Evolutionary conservation across 352 stramenopile species (phyloP).

Genomic region (Pythium apleroticum): DNA sequence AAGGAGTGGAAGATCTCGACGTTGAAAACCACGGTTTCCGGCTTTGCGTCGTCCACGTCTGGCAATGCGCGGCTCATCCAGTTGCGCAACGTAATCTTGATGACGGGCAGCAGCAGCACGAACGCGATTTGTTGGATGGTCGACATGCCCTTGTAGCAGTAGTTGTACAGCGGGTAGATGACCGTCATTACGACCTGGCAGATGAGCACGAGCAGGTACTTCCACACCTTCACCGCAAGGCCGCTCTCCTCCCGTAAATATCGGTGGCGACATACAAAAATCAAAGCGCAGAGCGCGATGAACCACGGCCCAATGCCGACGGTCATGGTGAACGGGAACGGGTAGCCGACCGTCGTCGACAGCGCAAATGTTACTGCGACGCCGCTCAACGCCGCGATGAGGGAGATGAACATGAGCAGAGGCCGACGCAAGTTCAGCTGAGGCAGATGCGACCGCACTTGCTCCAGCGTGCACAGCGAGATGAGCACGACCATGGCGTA

Average conservation of each 20-base stretch:
- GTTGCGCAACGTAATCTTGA: constrained; percentile 46
- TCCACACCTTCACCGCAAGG: background rate
- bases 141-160: constrained; percentile 17
- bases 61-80: constrained; percentile 30
- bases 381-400: background rate
- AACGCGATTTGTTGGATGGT: constrained; percentile 13
- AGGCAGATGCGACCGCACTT: background rate
- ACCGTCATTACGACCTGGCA: constrained; percentile 19
- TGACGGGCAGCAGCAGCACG: constrained; percentile 36
- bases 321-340: constrained; percentile 14
- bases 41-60: constrained; percentile 31
- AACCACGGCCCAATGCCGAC: constrained; percentile 5
- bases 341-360: constrained; percentile 10
- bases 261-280: background rate
- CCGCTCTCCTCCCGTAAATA: background rate
- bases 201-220: constrained; percentile 13
- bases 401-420: background rate
- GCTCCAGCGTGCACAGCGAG: background rate
- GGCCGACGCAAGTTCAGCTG: background rate
- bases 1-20: constrained; percentile 31
- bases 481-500: background rate
- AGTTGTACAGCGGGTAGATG: constrained; percentile 25
- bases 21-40: constrained; percentile 29
- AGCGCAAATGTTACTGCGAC: background rate
- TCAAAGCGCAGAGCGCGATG: background rate